Percentiles rank a stretch among this genome's conserved stretches.
phyloP scores from a whole-genome alignment of 1,284 basidiomycete species.

The Singerocomus inundabilis region DNA sequence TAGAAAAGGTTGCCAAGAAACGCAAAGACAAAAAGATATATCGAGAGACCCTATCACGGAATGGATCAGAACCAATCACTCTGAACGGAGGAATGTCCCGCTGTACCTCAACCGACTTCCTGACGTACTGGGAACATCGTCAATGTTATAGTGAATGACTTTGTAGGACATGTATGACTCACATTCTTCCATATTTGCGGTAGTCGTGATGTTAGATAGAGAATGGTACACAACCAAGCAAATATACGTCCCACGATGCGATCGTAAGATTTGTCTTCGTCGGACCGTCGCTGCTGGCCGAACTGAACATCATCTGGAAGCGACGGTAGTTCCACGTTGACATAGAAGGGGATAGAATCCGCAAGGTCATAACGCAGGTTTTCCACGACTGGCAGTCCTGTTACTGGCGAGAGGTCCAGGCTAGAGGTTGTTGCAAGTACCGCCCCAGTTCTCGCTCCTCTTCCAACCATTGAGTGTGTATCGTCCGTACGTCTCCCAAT shows the following conservation, averaged over 20 bases:
- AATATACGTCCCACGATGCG: conserved; percentile 82
- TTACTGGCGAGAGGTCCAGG: conserved; percentile 1
- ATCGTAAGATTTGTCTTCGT: conserved; percentile 42
- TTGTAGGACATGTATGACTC: conserved; percentile 38
- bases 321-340: conserved; percentile 25
- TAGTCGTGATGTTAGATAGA: conserved; percentile 88
- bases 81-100: background rate
- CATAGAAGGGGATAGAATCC: background rate
- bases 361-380: background rate
- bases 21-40: conserved; percentile 88
- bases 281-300: conserved; percentile 29
- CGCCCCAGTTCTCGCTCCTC: conserved; percentile 34
- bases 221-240: conserved; percentile 88
- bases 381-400: conserved; percentile 9
- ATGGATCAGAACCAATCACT: conserved; percentile 12
- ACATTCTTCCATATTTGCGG: conserved; percentile 99
- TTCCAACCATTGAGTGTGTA: conserved; percentile 27
- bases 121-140: conserved; percentile 58
- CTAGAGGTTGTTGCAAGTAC: conserved; percentile 31
- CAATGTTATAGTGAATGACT: conserved; percentile 2
- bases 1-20: conserved; percentile 92
- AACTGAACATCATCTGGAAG: conserved; percentile 10
- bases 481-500: conserved; percentile 49
- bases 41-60: conserved; percentile 72
- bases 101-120: conserved; percentile 84